Evolutionary conservation across 306 rosid genomes (phyloP), one percentile per base, ranked within the genome.

Genomic region (Lagenaria siceraria): DNA sequence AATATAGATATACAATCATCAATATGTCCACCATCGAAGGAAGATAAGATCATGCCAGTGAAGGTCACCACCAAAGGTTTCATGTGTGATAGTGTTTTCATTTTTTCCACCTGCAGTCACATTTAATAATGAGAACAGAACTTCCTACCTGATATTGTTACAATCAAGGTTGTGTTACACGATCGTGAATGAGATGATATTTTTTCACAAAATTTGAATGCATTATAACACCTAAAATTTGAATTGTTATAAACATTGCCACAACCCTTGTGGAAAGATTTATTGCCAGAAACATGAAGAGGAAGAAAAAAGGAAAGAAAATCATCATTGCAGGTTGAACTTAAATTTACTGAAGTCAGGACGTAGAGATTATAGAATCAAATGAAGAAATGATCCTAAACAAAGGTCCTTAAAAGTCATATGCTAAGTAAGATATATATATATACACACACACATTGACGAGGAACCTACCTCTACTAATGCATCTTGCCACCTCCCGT

Each of bases 401-500:
- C 15, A 38, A 66, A 40, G 52, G 22, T 40, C 51, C 52, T 66
- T 0, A 40, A 33, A 63, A 8, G 46, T 8, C 33, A 6, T 40
- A 68, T 0, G 13, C 77, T 33, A 31, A 31, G 29, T 18, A 17
- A 29, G 22, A 15, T 17, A 27, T 54, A 65, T 46, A 53, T 48
- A 9, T 9, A 42, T 10, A 18, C 51, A 24, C 18, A n/a, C n/a
- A n/a, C n/a, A n/a, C n/a, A 65, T 25, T 29, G 33, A 82, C 52
- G 71, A 78, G 62, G 77, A 69, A 70, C 76, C 77, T 80, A 92
- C 98, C 95, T 90, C 95, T 69, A 69, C 52, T 80, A 90, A 78
- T 78, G 96, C 98, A 81, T 94, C 90, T 81, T 85, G 89, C 97
- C 98, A 94, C 79, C 95, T 92, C 77, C 97, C 97, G 55, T 64